Percentiles rank a stretch among this genome's conserved stretches.
These are phyloP conservation scores for Lolium multiflorum DNA, from an alignment of 176 grass and related monocot genomes.

Conservation along the genomic window DNA sequence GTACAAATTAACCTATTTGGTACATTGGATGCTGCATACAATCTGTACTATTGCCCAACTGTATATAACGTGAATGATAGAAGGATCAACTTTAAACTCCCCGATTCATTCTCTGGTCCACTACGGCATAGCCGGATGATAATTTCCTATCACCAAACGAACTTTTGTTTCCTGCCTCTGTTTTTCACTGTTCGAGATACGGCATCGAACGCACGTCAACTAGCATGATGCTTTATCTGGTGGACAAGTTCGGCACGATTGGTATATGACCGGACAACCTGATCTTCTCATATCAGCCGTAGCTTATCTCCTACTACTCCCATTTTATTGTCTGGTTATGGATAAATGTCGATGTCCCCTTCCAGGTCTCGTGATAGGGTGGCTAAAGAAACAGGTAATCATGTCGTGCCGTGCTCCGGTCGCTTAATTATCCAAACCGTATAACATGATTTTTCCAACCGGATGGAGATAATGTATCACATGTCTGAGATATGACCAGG, in stretches of 20 bases:
- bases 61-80: too few relatives aligned
- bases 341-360: slow-evolving; percentile 40
- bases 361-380: slow-evolving; percentile 3
- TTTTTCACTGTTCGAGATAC: slow-evolving; percentile 19
- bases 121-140: background rate
- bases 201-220: background rate
- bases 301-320: slow-evolving; percentile 21
- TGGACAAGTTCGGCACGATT: slow-evolving; percentile 31
- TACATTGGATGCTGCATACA: too few relatives aligned
- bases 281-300: slow-evolving; percentile 11
- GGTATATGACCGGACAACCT: background rate
- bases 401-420: slow-evolving; percentile 16
- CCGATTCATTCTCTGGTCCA: too few relatives aligned
- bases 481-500: background rate
- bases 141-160: background rate
- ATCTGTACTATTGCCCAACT: too few relatives aligned
- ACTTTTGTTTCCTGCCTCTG: background rate
- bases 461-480: background rate
- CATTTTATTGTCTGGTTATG: slow-evolving; percentile 14
- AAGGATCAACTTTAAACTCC: too few relatives aligned
- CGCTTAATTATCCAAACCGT: slow-evolving; percentile 38
- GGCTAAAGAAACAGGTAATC: slow-evolving; percentile 5
- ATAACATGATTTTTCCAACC: slow-evolving; percentile 8
- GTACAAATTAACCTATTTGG: too few relatives aligned
- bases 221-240: background rate